Evolutionary conservation across 1,284 basidiomycete species (phyloP).

Genomic region (Ceratobasidium sp.): DNA sequence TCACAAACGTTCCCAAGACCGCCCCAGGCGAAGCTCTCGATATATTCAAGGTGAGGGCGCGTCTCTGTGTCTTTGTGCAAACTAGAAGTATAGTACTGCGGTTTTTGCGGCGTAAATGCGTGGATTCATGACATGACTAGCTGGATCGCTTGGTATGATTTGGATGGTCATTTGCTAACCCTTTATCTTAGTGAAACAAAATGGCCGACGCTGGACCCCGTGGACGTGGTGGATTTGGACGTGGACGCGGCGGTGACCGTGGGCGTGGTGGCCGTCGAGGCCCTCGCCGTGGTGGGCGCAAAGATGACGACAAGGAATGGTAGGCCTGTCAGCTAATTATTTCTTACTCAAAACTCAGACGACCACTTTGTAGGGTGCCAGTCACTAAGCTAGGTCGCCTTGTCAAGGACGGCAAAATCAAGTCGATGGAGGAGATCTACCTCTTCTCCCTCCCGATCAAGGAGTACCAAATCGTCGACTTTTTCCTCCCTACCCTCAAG

Average conservation of each 20-base stretch:
- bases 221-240: conserved; percentile 80
- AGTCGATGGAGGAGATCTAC: conserved; percentile 99
- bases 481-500: conserved; percentile 97
- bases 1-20: conserved; percentile 37
- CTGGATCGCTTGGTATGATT: background rate
- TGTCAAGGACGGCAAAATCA: conserved; percentile 99
- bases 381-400: conserved; percentile 99
- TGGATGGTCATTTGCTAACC: conserved; percentile 31
- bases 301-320: conserved; percentile 99
- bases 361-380: conserved; percentile 74
- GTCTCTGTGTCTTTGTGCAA: background rate
- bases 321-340: conserved; percentile 58
- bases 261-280: conserved; percentile 91
- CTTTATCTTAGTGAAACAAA: conserved; percentile 36
- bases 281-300: conserved; percentile 93
- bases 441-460: conserved; percentile 99
- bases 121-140: background rate
- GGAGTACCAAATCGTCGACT: conserved; percentile 98
- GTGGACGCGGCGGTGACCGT: conserved; percentile 66
- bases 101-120: conserved; percentile 17
- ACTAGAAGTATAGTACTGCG: background rate
- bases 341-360: background rate
- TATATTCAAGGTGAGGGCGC: conserved; percentile 29
- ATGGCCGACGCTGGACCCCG: conserved; percentile 80
- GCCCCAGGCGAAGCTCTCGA: conserved; percentile 36